These are phyloP conservation scores for Cafeteria roenbergensis DNA, from an alignment of 108 stramenopile species.

Conservation along the genomic window DNA sequence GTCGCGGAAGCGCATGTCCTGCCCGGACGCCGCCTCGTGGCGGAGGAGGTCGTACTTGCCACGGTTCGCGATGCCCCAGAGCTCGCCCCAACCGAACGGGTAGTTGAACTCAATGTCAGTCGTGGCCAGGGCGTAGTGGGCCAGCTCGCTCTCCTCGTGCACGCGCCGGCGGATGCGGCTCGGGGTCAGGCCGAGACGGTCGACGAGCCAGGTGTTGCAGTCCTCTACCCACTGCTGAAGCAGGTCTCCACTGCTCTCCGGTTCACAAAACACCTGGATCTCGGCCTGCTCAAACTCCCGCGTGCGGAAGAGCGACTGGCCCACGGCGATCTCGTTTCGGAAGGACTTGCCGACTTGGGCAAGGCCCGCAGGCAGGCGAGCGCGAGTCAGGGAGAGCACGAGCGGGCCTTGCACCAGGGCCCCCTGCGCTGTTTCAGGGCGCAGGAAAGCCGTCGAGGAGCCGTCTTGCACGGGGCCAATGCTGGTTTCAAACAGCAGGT, in stretches of 20 bases:
- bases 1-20: slow-evolving; percentile 27
- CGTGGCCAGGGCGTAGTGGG: slow-evolving; percentile 92
- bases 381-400: slow-evolving; percentile 54
- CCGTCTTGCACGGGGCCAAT: slow-evolving; percentile 74
- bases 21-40: slow-evolving; percentile 70
- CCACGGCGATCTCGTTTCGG: slow-evolving; percentile 89
- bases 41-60: slow-evolving; percentile 82
- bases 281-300: slow-evolving; percentile 98
- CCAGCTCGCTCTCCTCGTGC: slow-evolving; percentile 68
- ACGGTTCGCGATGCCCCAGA: slow-evolving; percentile 91
- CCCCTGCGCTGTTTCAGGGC: slow-evolving; percentile 96
- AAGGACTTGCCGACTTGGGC: slow-evolving; percentile 95
- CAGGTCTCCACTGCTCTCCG: slow-evolving; percentile 26
- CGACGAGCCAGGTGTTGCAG: slow-evolving; percentile 54
- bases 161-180: slow-evolving; percentile 75
- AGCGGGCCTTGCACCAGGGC: slow-evolving; percentile 91
- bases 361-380: slow-evolving; percentile 78
- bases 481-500: slow-evolving; percentile 88
- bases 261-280: slow-evolving; percentile 78
- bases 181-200: slow-evolving; percentile 56
- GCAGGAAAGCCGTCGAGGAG: slow-evolving; percentile 65
- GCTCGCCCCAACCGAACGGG: slow-evolving; percentile 82
- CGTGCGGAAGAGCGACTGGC: slow-evolving; percentile 88
- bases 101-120: slow-evolving; percentile 89
- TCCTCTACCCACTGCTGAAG: slow-evolving; percentile 59